Evolutionary conservation across 1,284 basidiomycete genomes (phyloP).

Genomic region (Bondarzewia mesenterica): DNA sequence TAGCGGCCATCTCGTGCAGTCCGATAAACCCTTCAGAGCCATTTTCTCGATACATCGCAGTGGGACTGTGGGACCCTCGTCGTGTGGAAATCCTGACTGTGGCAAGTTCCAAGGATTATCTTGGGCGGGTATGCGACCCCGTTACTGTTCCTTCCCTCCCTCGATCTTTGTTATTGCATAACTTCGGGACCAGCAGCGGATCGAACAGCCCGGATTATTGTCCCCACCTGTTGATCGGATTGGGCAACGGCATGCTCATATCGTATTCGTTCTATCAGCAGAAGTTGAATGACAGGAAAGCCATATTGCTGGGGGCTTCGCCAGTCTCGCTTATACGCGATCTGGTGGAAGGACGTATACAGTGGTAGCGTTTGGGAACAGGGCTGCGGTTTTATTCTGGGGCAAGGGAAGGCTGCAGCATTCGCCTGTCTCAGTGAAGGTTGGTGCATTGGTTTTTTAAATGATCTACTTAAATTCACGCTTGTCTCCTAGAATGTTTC

Average conservation of each 20-base stretch:
- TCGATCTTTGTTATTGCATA: conserved; percentile 63
- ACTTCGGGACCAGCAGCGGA: conserved; percentile 40
- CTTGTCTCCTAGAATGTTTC: conserved; percentile 43
- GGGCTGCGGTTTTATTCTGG: conserved; percentile 59
- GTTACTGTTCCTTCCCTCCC: conserved; percentile 48
- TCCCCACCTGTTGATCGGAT: conserved; percentile 67
- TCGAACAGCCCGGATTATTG: conserved; percentile 26
- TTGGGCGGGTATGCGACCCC: conserved; percentile 38
- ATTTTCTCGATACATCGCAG: conserved; percentile 43
- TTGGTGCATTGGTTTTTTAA: conserved; percentile 16
- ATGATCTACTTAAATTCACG: conserved; percentile 2
- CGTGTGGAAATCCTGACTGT: conserved; percentile 53
- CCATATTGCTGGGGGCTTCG: conserved; percentile 58
- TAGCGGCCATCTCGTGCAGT: conserved; percentile 58
- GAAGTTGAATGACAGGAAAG: conserved; percentile 42
- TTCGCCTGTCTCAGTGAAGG: conserved; percentile 73
- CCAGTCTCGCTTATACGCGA: conserved; percentile 57
- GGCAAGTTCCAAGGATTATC: conserved; percentile 21
- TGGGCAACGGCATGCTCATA: conserved; percentile 76
- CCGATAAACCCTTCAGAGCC: conserved; percentile 41
- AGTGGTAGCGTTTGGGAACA: conserved; percentile 59
- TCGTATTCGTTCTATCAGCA: conserved; percentile 30
- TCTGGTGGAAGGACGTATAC: conserved; percentile 39
- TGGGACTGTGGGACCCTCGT: conserved; percentile 75
- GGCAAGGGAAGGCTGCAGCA: conserved; percentile 57